Evolutionary conservation across 2,329 filamentous ascomycete species (phyloP).

Genomic region (Daldinia eschscholtzii): DNA sequence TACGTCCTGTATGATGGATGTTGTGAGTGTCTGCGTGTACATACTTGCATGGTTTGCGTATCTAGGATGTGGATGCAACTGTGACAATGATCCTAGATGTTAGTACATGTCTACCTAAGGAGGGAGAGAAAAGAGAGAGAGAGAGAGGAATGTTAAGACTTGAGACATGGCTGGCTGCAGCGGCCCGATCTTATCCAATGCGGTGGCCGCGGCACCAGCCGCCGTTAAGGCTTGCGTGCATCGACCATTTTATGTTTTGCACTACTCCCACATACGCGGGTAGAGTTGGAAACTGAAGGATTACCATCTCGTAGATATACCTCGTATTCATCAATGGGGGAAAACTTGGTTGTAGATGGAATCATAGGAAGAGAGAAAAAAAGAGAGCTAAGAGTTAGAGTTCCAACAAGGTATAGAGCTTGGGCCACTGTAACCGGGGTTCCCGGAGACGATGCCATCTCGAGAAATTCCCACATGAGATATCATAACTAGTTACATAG

Average conservation of each 20-base stretch:
- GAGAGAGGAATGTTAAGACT: conserved; percentile 13
- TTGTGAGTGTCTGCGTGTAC: conserved; percentile 10
- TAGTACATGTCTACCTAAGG: conserved; percentile 16
- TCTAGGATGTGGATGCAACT: conserved; percentile 37
- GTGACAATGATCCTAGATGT: conserved; percentile 39
- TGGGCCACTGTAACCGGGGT: conserved; percentile 4
- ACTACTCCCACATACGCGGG: conserved; percentile 29
- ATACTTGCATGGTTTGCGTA: conserved; percentile 20
- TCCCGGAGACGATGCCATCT: conserved; percentile 7
- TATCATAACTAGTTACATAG: conserved; percentile 1
- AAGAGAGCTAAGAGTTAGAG: conserved; percentile 4
- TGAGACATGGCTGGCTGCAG: conserved; percentile 39
- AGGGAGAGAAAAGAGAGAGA: neutral
- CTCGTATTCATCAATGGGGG: conserved; percentile 1
- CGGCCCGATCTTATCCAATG: conserved; percentile 44
- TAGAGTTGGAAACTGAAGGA: conserved; percentile 12
- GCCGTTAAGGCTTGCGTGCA: conserved; percentile 35
- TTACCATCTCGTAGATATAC: neutral
- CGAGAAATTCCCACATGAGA: conserved; percentile 4
- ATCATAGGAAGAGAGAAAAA: neutral
- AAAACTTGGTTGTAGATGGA: neutral
- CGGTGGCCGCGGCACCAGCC: conserved; percentile 36
- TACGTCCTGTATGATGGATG: conserved; percentile 18
- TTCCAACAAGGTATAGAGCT: conserved; percentile 3
- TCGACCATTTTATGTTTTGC: conserved; percentile 40